Evolutionary conservation across 1,139 yeast species (phyloP), one percentile per base, ranked within the genome.

Genomic region (Blastobotrys persicus): DNA sequence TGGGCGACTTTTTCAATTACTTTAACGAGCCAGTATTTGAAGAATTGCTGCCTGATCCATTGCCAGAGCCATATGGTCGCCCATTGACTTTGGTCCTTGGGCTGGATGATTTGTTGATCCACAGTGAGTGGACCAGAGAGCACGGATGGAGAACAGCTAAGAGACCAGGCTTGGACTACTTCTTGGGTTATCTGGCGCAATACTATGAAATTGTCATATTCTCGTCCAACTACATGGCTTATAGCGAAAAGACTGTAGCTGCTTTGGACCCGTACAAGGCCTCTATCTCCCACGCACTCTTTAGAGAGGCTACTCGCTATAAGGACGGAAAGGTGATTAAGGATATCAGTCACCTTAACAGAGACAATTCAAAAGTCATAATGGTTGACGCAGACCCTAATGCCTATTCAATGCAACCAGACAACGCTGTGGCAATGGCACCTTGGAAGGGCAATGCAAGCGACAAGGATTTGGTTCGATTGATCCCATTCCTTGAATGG

Each of bases 61-160:
- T 95, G 23, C 88, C 89, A 6, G 95, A 88, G 62, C 95, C 95
- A 49, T 92, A 91, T 69, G 87, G 92, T 65, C 85, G 96, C 65
- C 96, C 97, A 35, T 73, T 87, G 66, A 92, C 99, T 2, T 75
- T 92, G 59, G 97, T 92, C 4, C 71, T 92, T 58, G 85, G 89
- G 23, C 77, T 92, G 62, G 98, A 92, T 60, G 98, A 92, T 65
- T 75, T 92, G 55, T 78, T 92, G 66, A 81, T 91, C 54, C 96
- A 92, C 69, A 84, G 95, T 43, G 88, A 85, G 54, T 92, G 98
- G 98, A 81, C 87, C 53, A 82, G 89, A 59, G 82, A 88, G 68
- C 78, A 83, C 65, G 98, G 98, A 48, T 92, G 99, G 99, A 83
- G 95, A 73, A 92, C 98, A 17, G 98, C 96, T 41, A 94, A 94